Base-by-base conservation (phyloP, 164 flowering plant genomes). In the Berberis vulgaris region DNA sequence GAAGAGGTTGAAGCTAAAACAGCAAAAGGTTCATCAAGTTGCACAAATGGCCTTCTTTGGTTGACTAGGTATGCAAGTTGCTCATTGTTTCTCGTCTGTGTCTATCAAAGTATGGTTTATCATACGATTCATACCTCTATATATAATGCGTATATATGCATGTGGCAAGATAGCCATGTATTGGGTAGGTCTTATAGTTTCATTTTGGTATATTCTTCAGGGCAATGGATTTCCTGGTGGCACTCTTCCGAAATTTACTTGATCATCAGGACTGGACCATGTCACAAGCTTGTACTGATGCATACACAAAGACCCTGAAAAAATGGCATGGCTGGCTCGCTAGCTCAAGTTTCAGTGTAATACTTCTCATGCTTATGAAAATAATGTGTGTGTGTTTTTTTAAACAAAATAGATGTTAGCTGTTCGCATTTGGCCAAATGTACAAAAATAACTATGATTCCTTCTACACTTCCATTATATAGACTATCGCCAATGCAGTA, bases 11-110 rank as follows among this genome's bases (percentile, higher is more conserved):
- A 78, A 60, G 76, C 89, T 68, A 87, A 84, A 70, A 84, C 96
- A 5, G 82, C 91, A 13, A 94, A 91, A 75, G 76, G 70, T 67
- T 94, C 97, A 61, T 88, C 96, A 43, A 94, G 99, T 63, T 94
- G 97, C 68, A 91, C 96, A 55, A 91, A 91, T 76, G 99, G 93
- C 38, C 92, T 94, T 71, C 91, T 91, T 45, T 94, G 99, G 99
- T 73, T 94, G 63, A 94, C 99, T 56, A 87, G 99, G 99, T 91
- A 78, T 44, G 50, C 38, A 39, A n/a, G 64, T 43, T n/a, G 49
- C n/a, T 59, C 69, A 40, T 40, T 43, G 3, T 67, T 44, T 39
- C 43, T 9, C 41, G 54, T 69, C 8, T 13, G 10, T 43, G 56
- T 10, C 13, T 26, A 26, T 26, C 26, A 26, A 26, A 26, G 26